Conservation (phyloP, 2,329 filamentous ascomycete species). For the Paecilomyces formosus region DNA sequence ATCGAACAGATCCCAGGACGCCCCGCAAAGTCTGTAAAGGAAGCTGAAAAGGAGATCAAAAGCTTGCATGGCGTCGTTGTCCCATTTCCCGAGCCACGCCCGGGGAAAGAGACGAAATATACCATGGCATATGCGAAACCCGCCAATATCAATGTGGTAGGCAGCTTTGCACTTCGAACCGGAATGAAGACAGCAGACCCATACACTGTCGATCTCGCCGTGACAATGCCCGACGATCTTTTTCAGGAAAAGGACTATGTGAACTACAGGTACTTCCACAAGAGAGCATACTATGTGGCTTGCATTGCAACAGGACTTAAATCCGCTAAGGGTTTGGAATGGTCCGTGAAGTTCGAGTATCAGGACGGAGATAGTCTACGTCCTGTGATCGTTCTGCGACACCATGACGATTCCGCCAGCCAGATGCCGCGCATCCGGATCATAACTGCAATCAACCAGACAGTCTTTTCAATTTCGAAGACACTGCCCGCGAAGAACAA, state of each 20-base stretch:
- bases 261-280: constrained; percentile 90
- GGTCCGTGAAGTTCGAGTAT: constrained; percentile 56
- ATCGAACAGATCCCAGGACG: constrained; percentile 51
- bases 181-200: constrained; percentile 53
- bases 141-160: constrained; percentile 73
- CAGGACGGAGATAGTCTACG: constrained; percentile 69
- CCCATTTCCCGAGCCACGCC: constrained; percentile 77
- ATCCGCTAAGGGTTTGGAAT: constrained; percentile 45
- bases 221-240: constrained; percentile 70
- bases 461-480: constrained; percentile 64
- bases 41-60: constrained; percentile 62
- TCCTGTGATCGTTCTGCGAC: constrained; percentile 53
- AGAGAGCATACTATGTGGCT: constrained; percentile 83
- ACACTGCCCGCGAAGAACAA: constrained; percentile 63
- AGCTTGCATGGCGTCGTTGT: constrained; percentile 62
- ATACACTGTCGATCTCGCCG: constrained; percentile 69
- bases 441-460: constrained; percentile 63
- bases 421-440: constrained; percentile 61
- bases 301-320: constrained; percentile 67
- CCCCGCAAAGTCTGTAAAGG: constrained; percentile 46
- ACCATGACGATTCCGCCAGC: constrained; percentile 22
- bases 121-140: constrained; percentile 73
- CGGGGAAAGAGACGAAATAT: constrained; percentile 68
- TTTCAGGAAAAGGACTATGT: constrained; percentile 95
- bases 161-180: constrained; percentile 74